Conservation (phyloP, 2,329 filamentous ascomycete species). For the Hirsutella rhossiliensis region DNA sequence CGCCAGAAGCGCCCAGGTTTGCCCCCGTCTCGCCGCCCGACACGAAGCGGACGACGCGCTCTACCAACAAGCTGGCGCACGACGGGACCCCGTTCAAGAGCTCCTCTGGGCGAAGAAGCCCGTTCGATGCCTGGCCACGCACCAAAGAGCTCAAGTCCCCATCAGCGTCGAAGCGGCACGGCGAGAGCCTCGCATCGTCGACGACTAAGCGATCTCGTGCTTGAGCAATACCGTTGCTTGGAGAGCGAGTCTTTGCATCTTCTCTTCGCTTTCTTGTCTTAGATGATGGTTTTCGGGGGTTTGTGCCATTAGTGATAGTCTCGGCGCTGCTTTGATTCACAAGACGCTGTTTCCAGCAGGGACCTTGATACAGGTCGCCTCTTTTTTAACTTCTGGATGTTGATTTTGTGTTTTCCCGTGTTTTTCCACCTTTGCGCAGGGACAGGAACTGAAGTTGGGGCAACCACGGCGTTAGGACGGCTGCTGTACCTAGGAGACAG, state of each 20-base stretch:
- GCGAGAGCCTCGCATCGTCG: slow-evolving; percentile 16
- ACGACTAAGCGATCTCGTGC: slow-evolving; percentile 24
- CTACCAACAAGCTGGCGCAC: slow-evolving; percentile 34
- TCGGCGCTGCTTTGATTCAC: not conserved
- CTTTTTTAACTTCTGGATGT: slow-evolving; percentile 3
- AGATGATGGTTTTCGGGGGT: not conserved
- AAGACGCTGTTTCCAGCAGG: not conserved
- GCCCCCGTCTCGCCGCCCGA: slow-evolving; percentile 50
- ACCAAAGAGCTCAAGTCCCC: slow-evolving; percentile 42
- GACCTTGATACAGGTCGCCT: not conserved
- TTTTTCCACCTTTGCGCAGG: not conserved
- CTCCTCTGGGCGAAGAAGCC: slow-evolving; percentile 30
- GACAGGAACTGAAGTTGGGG: not conserved
- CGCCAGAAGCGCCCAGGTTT: slow-evolving; percentile 43
- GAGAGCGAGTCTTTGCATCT: not conserved
- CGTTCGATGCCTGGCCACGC: slow-evolving; percentile 58
- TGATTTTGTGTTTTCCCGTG: slow-evolving; percentile 1
- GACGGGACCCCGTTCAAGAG: slow-evolving; percentile 28
- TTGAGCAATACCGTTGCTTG: slow-evolving; percentile 7
- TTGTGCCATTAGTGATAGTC: not conserved
- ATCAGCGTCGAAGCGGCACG: slow-evolving; percentile 29
- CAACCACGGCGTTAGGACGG: slow-evolving; percentile 1
- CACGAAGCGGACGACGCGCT: slow-evolving; percentile 47
- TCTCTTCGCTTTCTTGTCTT: not conserved
- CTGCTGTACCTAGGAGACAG: slow-evolving; percentile 1